These are phyloP conservation scores for Euryodendron excelsum DNA, from an alignment of 148 eudicot species.

Conservation along the genomic window DNA sequence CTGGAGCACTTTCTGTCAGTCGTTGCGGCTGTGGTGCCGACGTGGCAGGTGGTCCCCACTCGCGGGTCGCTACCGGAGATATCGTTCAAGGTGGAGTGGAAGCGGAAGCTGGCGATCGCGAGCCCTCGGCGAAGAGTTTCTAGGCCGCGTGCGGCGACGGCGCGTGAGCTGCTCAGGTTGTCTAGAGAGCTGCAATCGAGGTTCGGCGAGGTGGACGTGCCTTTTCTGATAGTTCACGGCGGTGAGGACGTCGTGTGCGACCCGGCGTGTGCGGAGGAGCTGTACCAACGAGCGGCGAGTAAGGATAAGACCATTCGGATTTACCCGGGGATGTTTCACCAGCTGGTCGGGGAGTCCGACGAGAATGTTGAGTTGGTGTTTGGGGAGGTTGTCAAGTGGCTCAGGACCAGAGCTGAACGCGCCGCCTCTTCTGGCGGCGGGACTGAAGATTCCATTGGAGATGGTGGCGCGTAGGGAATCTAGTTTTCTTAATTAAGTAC, in stretches of 20 bases:
- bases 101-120: conserved; percentile 73
- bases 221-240: conserved; percentile 77
- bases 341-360: conserved; percentile 73
- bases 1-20: conserved; percentile 68
- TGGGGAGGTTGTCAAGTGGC: conserved; percentile 82
- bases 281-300: conserved; percentile 59
- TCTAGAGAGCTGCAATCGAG: conserved; percentile 68
- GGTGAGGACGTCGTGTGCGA: conserved; percentile 79
- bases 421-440: conserved; percentile 15
- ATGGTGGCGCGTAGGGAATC: neutral
- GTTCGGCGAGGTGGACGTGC: conserved; percentile 58
- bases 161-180: conserved; percentile 72
- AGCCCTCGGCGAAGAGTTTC: conserved; percentile 63
- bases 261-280: conserved; percentile 77
- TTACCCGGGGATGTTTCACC: conserved; percentile 95
- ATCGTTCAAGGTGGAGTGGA: conserved; percentile 92
- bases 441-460: neutral
- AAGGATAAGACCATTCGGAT: conserved; percentile 78
- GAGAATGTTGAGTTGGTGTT: conserved; percentile 77
- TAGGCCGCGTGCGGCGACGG: conserved; percentile 90
- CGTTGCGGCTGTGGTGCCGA: conserved; percentile 64
- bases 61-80: conserved; percentile 81
- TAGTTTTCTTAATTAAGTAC: too few species aligned
- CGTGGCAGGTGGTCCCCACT: conserved; percentile 90
- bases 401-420: conserved; percentile 53